A percentile compares a stretch with the other conserved stretches of the same genome.
Conservation (phyloP, 1,284 basidiomycete species). For the Boletus semigastroideus region DNA sequence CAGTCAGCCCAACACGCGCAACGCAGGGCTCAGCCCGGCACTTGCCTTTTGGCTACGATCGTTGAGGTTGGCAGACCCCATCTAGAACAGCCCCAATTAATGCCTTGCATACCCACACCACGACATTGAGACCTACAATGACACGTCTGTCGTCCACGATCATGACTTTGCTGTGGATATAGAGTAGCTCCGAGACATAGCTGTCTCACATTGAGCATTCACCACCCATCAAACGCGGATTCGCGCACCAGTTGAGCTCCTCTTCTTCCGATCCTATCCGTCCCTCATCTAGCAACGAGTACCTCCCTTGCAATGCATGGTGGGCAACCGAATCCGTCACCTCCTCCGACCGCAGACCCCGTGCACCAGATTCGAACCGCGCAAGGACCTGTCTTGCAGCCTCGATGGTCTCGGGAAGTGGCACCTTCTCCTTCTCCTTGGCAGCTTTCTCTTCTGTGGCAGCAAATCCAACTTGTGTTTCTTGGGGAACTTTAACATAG, state of each 20-base stretch:
- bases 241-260: slow-evolving; percentile 71
- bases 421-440: slow-evolving; percentile 55
- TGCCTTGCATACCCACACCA: neutral
- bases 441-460: slow-evolving; percentile 49
- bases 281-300: slow-evolving; percentile 62
- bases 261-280: slow-evolving; percentile 85
- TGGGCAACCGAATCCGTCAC: slow-evolving; percentile 78
- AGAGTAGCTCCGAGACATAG: slow-evolving; percentile 79
- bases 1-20: slow-evolving; percentile 9
- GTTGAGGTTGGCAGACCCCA: slow-evolving; percentile 90
- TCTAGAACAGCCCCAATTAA: slow-evolving; percentile 43
- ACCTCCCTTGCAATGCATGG: slow-evolving; percentile 67
- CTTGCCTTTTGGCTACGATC: slow-evolving; percentile 76
- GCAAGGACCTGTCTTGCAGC: slow-evolving; percentile 66
- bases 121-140: slow-evolving; percentile 54
- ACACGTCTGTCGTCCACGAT: slow-evolving; percentile 89
- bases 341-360: slow-evolving; percentile 52
- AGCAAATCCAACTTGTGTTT: slow-evolving; percentile 41
- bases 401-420: slow-evolving; percentile 63
- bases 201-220: slow-evolving; percentile 35
- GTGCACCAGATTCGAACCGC: slow-evolving; percentile 67
- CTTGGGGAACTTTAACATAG: slow-evolving; percentile 48
- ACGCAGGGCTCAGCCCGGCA: neutral
- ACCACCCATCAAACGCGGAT: slow-evolving; percentile 4
- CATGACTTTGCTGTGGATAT: slow-evolving; percentile 87